Percentiles rank a stretch among this genome's conserved stretches.
phyloP scores from a whole-genome alignment of 805 yeast species.

The Novakomyces olei region DNA sequence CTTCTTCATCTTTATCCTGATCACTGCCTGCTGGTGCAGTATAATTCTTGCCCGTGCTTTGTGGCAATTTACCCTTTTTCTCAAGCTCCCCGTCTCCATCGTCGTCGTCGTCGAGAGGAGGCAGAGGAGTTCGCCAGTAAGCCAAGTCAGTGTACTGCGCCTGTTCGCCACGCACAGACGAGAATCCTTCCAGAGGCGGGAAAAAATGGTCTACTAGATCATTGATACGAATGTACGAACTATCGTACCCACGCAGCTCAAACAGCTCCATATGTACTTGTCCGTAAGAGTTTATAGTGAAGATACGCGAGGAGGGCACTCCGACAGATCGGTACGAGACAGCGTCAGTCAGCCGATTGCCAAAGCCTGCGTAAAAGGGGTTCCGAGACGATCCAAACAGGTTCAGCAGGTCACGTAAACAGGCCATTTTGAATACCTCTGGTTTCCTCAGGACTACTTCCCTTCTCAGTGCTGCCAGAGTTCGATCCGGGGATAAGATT shows the following conservation, averaged over 20 bases:
- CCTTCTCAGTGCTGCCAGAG: slow-evolving; percentile 80
- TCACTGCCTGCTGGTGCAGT: neutral
- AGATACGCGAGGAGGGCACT: slow-evolving; percentile 80
- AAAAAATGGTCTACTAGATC: slow-evolving; percentile 93
- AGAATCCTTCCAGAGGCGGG: slow-evolving; percentile 45
- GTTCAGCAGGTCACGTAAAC: slow-evolving; percentile 63
- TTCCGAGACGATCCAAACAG: slow-evolving; percentile 40
- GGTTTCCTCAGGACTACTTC: slow-evolving; percentile 90
- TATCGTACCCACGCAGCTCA: slow-evolving; percentile 78
- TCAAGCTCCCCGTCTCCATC: slow-evolving; percentile 9
- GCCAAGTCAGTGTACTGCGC: slow-evolving; percentile 67
- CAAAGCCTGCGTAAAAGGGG: slow-evolving; percentile 94
- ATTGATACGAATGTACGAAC: slow-evolving; percentile 70
- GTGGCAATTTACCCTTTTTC: neutral
- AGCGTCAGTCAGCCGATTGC: slow-evolving; percentile 91
- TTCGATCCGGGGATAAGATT: slow-evolving; percentile 81
- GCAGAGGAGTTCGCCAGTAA: slow-evolving; percentile 74
- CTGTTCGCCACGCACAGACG: slow-evolving; percentile 16
- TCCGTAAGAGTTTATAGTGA: slow-evolving; percentile 88
- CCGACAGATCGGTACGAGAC: slow-evolving; percentile 82
- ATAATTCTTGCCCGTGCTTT: neutral
- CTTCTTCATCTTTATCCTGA: slow-evolving; percentile 6
- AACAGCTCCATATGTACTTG: slow-evolving; percentile 93
- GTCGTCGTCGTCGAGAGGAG: slow-evolving; percentile 21
- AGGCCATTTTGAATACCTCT: slow-evolving; percentile 96